Conservation (phyloP, 441 rosid genomes). For the Eutrema salsugineum region DNA sequence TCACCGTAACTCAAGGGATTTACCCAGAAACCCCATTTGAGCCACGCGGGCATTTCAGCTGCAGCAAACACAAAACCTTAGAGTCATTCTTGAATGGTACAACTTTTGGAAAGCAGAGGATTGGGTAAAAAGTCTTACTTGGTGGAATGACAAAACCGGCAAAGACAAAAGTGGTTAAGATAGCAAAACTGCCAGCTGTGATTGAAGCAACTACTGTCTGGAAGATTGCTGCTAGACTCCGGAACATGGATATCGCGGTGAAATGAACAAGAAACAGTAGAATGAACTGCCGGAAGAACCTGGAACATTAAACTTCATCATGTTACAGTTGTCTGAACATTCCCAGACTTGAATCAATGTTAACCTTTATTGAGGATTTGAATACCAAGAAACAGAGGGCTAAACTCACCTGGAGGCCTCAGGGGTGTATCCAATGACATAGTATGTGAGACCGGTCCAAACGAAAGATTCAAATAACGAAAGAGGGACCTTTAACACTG, state of each 20-base stretch:
- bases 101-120: neutral
- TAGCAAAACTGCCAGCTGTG: slow-evolving; percentile 42
- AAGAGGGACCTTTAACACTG: slow-evolving; percentile 82
- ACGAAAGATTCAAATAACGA: slow-evolving; percentile 54
- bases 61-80: slow-evolving; percentile 14
- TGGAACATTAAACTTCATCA: slow-evolving; percentile 8
- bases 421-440: slow-evolving; percentile 53
- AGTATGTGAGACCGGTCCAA: slow-evolving; percentile 73
- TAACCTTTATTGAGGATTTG: neutral
- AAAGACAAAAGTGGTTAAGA: slow-evolving; percentile 37
- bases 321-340: neutral
- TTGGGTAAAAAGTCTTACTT: slow-evolving; percentile 27
- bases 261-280: slow-evolving; percentile 42
- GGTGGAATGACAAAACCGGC: slow-evolving; percentile 46
- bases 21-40: slow-evolving; percentile 74
- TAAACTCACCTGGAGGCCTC: slow-evolving; percentile 45
- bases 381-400: neutral
- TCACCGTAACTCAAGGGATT: slow-evolving; percentile 83
- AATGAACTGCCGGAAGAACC: slow-evolving; percentile 56
- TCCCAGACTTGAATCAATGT: neutral
- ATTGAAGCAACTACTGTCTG: slow-evolving; percentile 42
- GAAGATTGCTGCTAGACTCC: slow-evolving; percentile 44
- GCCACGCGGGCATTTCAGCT: slow-evolving; percentile 58
- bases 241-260: slow-evolving; percentile 54
- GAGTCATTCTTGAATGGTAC: neutral